Conservation (phyloP, 2,329 filamentous ascomycete species). For the Fusarium phyllophilum region DNA sequence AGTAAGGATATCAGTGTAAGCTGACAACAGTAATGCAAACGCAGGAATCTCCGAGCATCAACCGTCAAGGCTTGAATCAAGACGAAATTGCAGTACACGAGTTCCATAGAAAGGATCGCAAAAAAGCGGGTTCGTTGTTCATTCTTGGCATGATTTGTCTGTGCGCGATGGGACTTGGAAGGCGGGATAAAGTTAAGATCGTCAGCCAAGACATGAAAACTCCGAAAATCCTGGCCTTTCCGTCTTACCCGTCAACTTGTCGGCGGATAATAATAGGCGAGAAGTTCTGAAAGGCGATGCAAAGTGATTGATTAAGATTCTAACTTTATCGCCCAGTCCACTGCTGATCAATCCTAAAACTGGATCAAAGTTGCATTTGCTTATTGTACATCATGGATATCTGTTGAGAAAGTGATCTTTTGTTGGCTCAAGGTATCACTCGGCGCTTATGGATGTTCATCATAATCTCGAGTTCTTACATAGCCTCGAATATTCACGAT, state of each 20-base stretch:
- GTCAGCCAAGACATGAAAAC: background rate
- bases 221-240: background rate
- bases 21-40: background rate
- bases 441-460: background rate
- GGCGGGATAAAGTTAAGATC: background rate
- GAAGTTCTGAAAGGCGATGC: background rate
- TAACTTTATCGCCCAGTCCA: background rate
- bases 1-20: background rate
- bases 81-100: constrained; percentile 1
- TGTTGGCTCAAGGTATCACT: background rate
- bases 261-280: background rate
- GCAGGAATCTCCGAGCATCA: background rate
- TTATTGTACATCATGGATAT: no score
- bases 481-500: background rate
- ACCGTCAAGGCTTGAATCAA: background rate
- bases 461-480: background rate
- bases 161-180: background rate
- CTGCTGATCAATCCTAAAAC: background rate
- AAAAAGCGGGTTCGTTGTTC: background rate
- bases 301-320: background rate
- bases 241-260: background rate
- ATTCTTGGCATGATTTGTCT: background rate
- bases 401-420: accelerated
- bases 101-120: constrained; percentile 2
- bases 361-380: background rate